Evolutionary conservation across 2,329 filamentous ascomycete genomes (phyloP).

Genomic region (Fusarium oxysporum): DNA sequence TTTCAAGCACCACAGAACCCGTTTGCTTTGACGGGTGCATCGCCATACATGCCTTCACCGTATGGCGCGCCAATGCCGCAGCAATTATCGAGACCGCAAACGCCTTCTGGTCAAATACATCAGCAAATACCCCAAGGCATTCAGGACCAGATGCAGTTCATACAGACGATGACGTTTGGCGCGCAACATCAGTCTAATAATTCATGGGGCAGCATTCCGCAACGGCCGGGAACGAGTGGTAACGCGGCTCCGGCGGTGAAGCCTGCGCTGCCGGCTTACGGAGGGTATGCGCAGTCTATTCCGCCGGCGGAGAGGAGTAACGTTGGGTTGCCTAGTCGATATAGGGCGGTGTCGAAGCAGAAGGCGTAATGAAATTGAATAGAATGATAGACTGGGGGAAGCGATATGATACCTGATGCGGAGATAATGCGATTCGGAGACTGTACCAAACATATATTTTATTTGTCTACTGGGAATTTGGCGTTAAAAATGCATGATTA

Average conservation of each 20-base stretch:
- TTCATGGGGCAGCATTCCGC: neutral
- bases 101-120: slow-evolving; percentile 4
- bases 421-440: neutral
- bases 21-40: neutral
- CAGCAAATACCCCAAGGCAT: slow-evolving; percentile 16
- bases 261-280: slow-evolving; percentile 17
- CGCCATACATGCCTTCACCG: slow-evolving; percentile 1
- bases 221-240: neutral
- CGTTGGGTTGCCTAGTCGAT: slow-evolving; percentile 25
- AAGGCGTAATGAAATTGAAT: neutral
- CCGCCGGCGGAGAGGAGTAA: slow-evolving; percentile 25
- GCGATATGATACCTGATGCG: neutral
- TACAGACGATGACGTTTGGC: neutral
- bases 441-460: neutral
- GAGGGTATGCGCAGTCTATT: slow-evolving; percentile 17
- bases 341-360: slow-evolving; percentile 18
- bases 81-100: slow-evolving; percentile 3
- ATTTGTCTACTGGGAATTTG: neutral
- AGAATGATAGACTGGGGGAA: neutral
- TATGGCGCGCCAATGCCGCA: slow-evolving; percentile 17
- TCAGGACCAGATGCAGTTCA: slow-evolving; percentile 18
- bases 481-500: neutral
- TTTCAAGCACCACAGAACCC: slow-evolving; percentile 4
- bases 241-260: neutral
- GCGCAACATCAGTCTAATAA: neutral